Evolutionary conservation across 495 filamentous ascomycete genomes (phyloP), one percentile per base, ranked within the genome.

Genomic region (Pseudoneurospora amorphoporcata): DNA sequence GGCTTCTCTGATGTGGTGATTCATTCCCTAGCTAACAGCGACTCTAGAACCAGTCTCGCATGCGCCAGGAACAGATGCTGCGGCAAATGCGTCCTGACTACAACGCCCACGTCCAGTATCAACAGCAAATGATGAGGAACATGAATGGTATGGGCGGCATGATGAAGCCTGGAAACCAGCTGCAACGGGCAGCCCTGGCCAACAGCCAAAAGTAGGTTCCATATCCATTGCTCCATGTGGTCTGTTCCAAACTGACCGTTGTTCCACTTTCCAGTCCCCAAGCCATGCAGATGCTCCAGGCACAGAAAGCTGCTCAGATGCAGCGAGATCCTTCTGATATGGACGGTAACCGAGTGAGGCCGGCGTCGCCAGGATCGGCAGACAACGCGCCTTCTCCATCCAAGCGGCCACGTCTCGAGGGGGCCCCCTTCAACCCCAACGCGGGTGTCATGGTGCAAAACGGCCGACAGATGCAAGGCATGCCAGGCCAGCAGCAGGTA

Each of bases 381-480:
- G 95, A 97, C 53, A 97, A 97, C 77, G 93, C 93, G 39, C 92
- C 94, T 7, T 98, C 95, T 32, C 95, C 95, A 9, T 92, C 90
- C 70, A 99, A 99, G 83, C 87, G 95, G 77, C 91, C 90, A n/a
- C 92, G 95, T 43, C 86, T 98, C 45, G 95, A 97, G 72, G 87
- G 86, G 45, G 85, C 86, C 29, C 73, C 74, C 35, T 91, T 91
- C 77, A 92, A 92, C 76, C 80, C 82, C 7, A 89, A 90, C 72
- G 91, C 90, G 75, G 89, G 88, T 68, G 81, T 78, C 77, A 91
- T 97, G 85, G 90, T 91, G 80, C 90, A 88, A 43, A 94, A 93
- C 81, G 94, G 92, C 76, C 87, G 87, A 81, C 92, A 88, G 68
- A 87, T 88, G 73, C 89, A 91, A 79, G 88, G 85, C 75, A 91